phyloP scores from a whole-genome alignment of 2,329 filamentous ascomycete genomes.

The Penicillium verrucosum region DNA sequence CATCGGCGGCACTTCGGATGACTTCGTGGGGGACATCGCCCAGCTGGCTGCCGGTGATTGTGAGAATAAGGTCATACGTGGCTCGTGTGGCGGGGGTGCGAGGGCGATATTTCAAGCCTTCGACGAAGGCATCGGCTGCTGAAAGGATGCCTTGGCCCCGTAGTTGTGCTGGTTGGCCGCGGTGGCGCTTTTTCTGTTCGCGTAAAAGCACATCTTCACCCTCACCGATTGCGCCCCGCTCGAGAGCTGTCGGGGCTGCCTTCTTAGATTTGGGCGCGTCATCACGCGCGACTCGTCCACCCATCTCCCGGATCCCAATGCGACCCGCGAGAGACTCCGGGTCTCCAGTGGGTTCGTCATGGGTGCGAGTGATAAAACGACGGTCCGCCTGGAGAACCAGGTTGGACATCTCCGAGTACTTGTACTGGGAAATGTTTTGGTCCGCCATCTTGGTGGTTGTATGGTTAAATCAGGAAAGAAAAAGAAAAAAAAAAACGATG shows the following conservation, averaged over 20 bases:
- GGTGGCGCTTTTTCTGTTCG: slow-evolving; percentile 82
- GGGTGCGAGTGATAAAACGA: slow-evolving; percentile 86
- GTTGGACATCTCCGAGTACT: slow-evolving; percentile 99
- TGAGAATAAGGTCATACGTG: slow-evolving; percentile 91
- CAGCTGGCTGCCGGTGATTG: slow-evolving; percentile 80
- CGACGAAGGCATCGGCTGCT: slow-evolving; percentile 79
- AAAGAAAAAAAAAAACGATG: slow-evolving; percentile 12
- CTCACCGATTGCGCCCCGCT: slow-evolving; percentile 73
- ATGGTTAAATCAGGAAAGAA: slow-evolving; percentile 10
- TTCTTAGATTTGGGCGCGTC: slow-evolving; percentile 78
- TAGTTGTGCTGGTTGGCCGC: slow-evolving; percentile 66
- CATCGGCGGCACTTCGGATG: slow-evolving; percentile 89
- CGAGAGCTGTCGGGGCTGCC: slow-evolving; percentile 64
- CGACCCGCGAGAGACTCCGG: slow-evolving; percentile 95
- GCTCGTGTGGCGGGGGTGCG: slow-evolving; percentile 86
- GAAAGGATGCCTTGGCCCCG: slow-evolving; percentile 75
- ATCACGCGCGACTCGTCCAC: slow-evolving; percentile 75
- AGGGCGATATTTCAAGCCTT: slow-evolving; percentile 88
- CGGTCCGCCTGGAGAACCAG: slow-evolving; percentile 99
- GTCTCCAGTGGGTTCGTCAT: slow-evolving; percentile 93
- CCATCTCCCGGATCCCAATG: slow-evolving; percentile 94
- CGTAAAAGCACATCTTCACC: slow-evolving; percentile 78
- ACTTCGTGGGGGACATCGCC: slow-evolving; percentile 92
- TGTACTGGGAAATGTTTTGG: slow-evolving; percentile 85
- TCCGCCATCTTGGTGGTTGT: slow-evolving; percentile 61